Percentiles rank a stretch among this genome's conserved stretches.
These are phyloP conservation scores for Amphichorda felina DNA, from an alignment of 2,329 filamentous ascomycete genomes.

Conservation along the genomic window DNA sequence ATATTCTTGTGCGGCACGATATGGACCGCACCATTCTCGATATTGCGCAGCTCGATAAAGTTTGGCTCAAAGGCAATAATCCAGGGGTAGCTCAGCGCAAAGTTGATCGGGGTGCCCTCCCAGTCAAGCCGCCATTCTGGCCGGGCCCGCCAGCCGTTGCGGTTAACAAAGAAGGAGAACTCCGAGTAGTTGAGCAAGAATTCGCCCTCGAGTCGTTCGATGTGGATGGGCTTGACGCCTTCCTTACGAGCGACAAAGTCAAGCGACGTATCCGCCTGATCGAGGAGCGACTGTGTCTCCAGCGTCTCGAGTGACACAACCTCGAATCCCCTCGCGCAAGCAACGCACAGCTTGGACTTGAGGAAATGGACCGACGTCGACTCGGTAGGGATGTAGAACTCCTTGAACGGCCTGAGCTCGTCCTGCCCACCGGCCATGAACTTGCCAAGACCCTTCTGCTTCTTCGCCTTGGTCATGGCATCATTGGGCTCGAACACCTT, in stretches of 20 bases:
- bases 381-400: conserved; percentile 97
- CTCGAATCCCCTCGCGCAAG: conserved; percentile 90
- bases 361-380: conserved; percentile 98
- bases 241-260: conserved; percentile 95
- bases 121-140: conserved; percentile 97
- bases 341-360: conserved; percentile 91
- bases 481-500: conserved; percentile 99
- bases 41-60: conserved; percentile 92
- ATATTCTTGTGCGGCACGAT: conserved; percentile 96
- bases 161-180: conserved; percentile 98
- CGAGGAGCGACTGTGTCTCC: conserved; percentile 93
- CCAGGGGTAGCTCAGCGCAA: conserved; percentile 92
- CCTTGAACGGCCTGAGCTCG: conserved; percentile 92
- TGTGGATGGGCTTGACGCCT: conserved; percentile 84
- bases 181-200: conserved; percentile 97
- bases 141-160: conserved; percentile 91
- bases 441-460: conserved; percentile 88
- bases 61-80: conserved; percentile 95
- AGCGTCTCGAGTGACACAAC: conserved; percentile 93
- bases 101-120: conserved; percentile 87
- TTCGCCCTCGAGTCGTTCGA: conserved; percentile 92
- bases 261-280: conserved; percentile 94
- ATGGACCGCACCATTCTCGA: conserved; percentile 88
- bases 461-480: conserved; percentile 83
- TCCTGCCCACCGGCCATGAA: conserved; percentile 93